Base-by-base conservation (phyloP, 2,329 filamentous ascomycete species). In the Colletotrichum tofieldiae region DNA sequence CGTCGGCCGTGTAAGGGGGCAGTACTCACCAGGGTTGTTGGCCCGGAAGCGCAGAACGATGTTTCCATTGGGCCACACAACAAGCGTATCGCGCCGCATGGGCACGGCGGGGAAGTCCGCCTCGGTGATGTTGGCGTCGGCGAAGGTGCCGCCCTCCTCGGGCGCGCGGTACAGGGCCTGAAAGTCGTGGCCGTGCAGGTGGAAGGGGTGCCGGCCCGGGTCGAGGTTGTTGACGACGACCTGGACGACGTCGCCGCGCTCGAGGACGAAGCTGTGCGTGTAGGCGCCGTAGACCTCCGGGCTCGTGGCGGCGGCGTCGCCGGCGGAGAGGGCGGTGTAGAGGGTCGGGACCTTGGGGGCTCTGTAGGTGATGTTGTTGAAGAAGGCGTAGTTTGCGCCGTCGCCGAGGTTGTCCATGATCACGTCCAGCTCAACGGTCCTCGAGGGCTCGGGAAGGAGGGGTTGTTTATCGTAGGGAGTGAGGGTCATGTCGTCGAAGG, bases 151-250 rank as follows among this genome's bases (percentile, higher is more conserved):
- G 0, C 83, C 87, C 0, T 91, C 86, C 41, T 91, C 90, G 0
- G 80, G 82, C 1, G 88, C 89, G 35, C 92, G 90, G 74, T 88
- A 85, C 45, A 94, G 79, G 5, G 92, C 85, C 80, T 94, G 93
- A 82, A 95, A 94, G 75, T 89, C 85, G 79, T 94, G 93, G 0
- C 93, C 93, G 82, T 96, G 95, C 1, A 97, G 79, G 77, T 94
- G 93, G 84, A 95, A 95, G 5, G 90, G 94, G 77, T 95, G 93
- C 11, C 90, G 91, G 52, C 93, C 84, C 72, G 86, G 79, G 76
- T 96, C 93, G 55, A 90, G 86, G 78, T 95, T 96, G 84, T 95
- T 94, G n/a, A 96, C 84, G 23, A 94, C 82, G 62, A 96, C 87
- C 78, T 95, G 91, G 37, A 95, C 89, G n/a, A 94, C 85, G 72